Evolutionary conservation across 805 yeast species (phyloP), one percentile per base, ranked within the genome.

Genomic region (Candida berthetii): DNA sequence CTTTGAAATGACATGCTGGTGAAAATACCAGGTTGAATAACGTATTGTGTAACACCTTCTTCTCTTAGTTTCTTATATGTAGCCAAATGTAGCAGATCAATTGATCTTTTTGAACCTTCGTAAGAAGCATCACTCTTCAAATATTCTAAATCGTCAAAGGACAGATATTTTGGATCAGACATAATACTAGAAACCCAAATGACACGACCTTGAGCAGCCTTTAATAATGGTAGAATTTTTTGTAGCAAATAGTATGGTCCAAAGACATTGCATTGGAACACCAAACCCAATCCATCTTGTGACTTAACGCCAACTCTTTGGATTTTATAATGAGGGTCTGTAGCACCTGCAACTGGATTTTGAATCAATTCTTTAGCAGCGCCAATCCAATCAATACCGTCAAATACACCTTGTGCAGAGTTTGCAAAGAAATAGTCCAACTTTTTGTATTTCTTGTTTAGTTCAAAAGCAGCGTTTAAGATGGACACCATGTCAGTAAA

Each of bases 191-290:
- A 82, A 31, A 93, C 78, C 96, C 97, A 90, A 22, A 89, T 67
- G 31, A 89, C 68, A 42, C 74, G 73, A 1, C 93, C 89, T 4
- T 83, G 81, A 2, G 68, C 65, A 3, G 63, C 58, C 9, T 62
- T 48, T n/a, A 90, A 62, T 31, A 78, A 62, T 3, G 77, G 77
- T 32, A 69, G 60, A 17, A 91, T 63, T 47, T 76, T 80, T 50
- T 84, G 85, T 41, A 90, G 71, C 40, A 93, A 65, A 60, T 81
- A 93, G 65, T 85, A 90, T 2, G 98, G 98, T 0, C 96, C 96
- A 64, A 93, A 87, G n/a, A 91, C 96, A 57, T 93, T 93, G 5
- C 93, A 95, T 62, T 93, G 96, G 66, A 91, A 93, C 4, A 89
- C 88, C 25, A 85, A 65, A 1, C 98, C 97, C 69, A 91, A 52